A percentile compares a stretch with the other conserved stretches of the same genome.
Evolutionary conservation across 257 asterid genomes (phyloP).

Genomic region (Primulina tabacum): DNA sequence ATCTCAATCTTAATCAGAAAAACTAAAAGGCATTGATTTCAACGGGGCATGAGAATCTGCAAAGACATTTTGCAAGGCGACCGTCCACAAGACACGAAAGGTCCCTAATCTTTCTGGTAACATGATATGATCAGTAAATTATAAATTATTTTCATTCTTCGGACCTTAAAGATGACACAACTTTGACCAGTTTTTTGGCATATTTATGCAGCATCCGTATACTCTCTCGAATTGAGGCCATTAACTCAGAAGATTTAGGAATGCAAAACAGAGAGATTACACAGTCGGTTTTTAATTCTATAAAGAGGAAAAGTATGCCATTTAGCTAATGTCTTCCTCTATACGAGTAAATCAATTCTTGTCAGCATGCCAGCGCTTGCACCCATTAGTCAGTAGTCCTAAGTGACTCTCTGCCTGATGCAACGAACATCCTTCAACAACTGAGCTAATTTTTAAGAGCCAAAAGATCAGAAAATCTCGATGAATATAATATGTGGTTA

Average conservation of each 20-base stretch:
- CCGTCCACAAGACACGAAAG: not conserved
- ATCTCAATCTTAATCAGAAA: not conserved
- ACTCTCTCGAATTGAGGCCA: not conserved
- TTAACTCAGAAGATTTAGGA: conserved; percentile 8
- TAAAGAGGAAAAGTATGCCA: not conserved
- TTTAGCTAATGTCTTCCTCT: conserved; percentile 2
- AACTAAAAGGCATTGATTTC: not conserved
- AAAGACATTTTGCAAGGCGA: not conserved
- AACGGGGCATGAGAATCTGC: not conserved
- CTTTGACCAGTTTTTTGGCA: not conserved
- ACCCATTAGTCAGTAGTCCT: not conserved
- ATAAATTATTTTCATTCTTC: not conserved
- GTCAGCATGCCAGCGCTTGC: not conserved
- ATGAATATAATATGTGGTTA: not conserved
- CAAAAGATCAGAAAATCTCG: not conserved
- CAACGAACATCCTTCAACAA: not conserved
- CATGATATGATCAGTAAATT: not conserved
- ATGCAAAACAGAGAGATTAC: not conserved
- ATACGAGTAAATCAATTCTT: not conserved
- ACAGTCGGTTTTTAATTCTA: not conserved
- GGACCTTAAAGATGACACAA: not conserved
- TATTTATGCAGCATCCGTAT: not conserved
- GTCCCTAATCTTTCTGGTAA: not conserved
- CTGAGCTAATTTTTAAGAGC: not conserved
- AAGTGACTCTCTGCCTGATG: not conserved